Base-by-base conservation (phyloP, 495 filamentous ascomycete genomes). In the Hypoxylon crocopeplum region DNA sequence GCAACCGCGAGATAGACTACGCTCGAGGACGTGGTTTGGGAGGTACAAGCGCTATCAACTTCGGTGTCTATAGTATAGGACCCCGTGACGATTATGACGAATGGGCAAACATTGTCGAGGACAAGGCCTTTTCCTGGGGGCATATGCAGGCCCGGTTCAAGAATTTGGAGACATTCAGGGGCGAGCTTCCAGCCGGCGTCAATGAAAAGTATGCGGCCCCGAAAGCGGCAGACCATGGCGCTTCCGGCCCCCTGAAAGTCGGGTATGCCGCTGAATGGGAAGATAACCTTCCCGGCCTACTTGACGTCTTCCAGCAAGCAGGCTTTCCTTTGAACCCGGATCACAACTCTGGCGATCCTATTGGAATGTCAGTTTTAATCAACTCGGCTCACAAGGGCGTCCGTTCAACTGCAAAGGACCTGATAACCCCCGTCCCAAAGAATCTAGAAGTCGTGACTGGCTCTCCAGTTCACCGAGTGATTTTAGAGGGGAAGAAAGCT, bases 11-110 rank as follows among this genome's bases (percentile, higher is more conserved):
- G 36, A 56, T 87, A 12, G 77, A 82, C 59, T 83, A 83, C 50
- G 78, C 75, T 8, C 77, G 84, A 12, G 86, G 86, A 0, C 80
- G 77, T 12, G 80, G 82, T 4, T 71, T 90, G 0, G 85, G 85
- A 0, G 87, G 86, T 0, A 75, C 76, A 19, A 83, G 72, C 20
- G 81, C 80, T n/a, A 81, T 88, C 56, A 90, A 90, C 66, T 88
- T 87, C 34, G 79, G 77, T 7, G 69, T 81, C 15, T 88, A 75
- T 48, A 80, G 74, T 8, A 53, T 80, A 10, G 87, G 87, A 2
- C 75, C 82, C 8, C 69, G 72, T 3, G 81, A 82, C 32, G 86
- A 90, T 61, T 88, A 84, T 56, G 77, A 87, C 24, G 72, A 82
- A 38, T 82, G 83, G 71, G 72, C 74, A 3, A 59, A 63, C 7